Evolutionary conservation across 2,329 filamentous ascomycete genomes (phyloP), one percentile per base, ranked within the genome.

Genomic region (Exophiala alcalophila): DNA sequence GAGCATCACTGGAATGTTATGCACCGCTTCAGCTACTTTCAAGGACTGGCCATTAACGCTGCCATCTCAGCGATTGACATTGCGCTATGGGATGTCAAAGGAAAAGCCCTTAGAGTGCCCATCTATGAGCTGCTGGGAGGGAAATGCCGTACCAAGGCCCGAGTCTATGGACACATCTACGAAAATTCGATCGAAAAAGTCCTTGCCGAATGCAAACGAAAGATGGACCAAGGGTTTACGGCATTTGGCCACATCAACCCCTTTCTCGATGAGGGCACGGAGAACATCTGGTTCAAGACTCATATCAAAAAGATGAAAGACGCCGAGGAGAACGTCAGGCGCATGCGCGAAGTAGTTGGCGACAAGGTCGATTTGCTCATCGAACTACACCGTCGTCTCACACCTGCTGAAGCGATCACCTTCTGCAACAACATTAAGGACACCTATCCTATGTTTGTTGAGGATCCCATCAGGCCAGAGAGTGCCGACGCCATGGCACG

Each of bases 311-410:
- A 89, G 60, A 89, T 90, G 84, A 88, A 89, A 59, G 85, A 76
- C 4, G 89, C 84, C 0, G 82, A 84, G 57, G 84, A 88, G 49
- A 64, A 88, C 1, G 81, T 78, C 52, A 89, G 84, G 84, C 74
- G 84, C 6, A 69, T 87, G 0, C 84, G 89, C 63, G 83, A 83
- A 49, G 81, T 83, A n/a, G 89, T 89, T 83, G 84, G 84, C 0
- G 86, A 85, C 54, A 84, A 89, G 54, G 72, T 90, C 2, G 82
- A 81, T 1, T 74, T 75, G 44, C 71, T 75, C 0, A 70, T 89
- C 0, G 83, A 83, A 49, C 82, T 83, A 0, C 74, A 85, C 52
- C 71, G 44, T 14, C 44, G 44, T 20, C 20, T 47, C 14, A 47
- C 44, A 5, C 44, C 44, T 5, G 44, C 44, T 2, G 44, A 47